These are phyloP conservation scores for Boletus barrowsii DNA, from an alignment of 768 basidiomycete genomes.

Conservation along the genomic window DNA sequence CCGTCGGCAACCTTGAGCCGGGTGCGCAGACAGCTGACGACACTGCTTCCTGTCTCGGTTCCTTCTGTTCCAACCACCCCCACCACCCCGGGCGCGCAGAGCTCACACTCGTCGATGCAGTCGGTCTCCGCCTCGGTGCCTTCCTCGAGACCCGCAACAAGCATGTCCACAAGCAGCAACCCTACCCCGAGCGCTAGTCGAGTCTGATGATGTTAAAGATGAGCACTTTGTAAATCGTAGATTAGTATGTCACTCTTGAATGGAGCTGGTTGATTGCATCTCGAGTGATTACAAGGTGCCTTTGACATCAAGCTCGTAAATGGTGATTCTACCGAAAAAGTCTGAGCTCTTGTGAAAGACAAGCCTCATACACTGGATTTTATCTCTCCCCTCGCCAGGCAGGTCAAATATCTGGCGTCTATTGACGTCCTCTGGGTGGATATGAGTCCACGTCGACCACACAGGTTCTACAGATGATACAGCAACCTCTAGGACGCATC, in stretches of 20 bases:
- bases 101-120: background rate
- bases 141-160: background rate
- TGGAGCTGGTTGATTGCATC: constrained; percentile 27
- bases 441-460: constrained; percentile 51
- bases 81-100: background rate
- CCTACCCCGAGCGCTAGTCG: background rate
- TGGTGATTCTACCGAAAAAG: constrained; percentile 76
- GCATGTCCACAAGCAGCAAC: background rate
- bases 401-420: constrained; percentile 66
- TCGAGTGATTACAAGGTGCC: constrained; percentile 21
- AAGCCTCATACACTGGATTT: constrained; percentile 51
- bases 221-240: constrained; percentile 10
- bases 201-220: constrained; percentile 5
- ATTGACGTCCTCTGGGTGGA: constrained; percentile 83
- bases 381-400: constrained; percentile 13
- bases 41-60: background rate
- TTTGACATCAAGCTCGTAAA: constrained; percentile 58
- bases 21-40: constrained; percentile 15
- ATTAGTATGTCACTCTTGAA: constrained; percentile 14
- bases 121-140: background rate
- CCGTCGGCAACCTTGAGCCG: background rate
- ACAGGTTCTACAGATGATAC: constrained; percentile 30
- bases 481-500: constrained; percentile 49
- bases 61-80: background rate
- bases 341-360: constrained; percentile 81